Percentiles rank a stretch among this genome's conserved stretches.
Conservation (phyloP, 148 eudicot genomes). For the Persicaria maculosa region DNA sequence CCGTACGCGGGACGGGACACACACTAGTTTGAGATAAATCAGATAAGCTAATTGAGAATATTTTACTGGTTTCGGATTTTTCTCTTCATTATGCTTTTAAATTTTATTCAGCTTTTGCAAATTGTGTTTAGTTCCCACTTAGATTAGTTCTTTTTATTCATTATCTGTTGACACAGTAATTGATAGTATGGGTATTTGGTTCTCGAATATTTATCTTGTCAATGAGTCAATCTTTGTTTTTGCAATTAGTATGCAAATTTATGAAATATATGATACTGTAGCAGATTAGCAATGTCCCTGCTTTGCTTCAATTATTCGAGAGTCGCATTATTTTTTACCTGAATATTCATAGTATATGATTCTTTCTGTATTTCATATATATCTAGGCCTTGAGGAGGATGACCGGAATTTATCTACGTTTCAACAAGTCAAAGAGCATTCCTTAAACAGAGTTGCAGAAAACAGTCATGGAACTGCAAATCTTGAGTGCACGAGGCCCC, state of each 20-base stretch:
- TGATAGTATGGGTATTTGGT: background rate
- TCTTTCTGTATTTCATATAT: background rate
- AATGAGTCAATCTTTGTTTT: background rate
- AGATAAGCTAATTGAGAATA: background rate
- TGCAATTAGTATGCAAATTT: background rate
- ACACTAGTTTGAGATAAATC: background rate
- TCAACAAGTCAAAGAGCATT: slow-evolving; percentile 27
- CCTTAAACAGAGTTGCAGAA: slow-evolving; percentile 23
- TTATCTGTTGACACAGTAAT: background rate
- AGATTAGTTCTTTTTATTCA: background rate
- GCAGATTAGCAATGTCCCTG: background rate
- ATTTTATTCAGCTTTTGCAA: background rate
- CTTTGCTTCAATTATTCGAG: background rate
- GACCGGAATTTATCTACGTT: slow-evolving; percentile 22
- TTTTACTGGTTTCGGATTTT: background rate
- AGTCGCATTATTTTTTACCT: background rate
- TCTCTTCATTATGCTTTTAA: background rate
- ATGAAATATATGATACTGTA: background rate
- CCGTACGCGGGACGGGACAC: too few relatives aligned
- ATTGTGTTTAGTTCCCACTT: background rate
- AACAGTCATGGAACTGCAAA: slow-evolving; percentile 18
- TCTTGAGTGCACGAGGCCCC: slow-evolving; percentile 19
- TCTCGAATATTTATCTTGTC: background rate
- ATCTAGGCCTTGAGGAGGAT: slow-evolving; percentile 17
- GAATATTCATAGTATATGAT: background rate